phyloP scores from a whole-genome alignment of 306 rosid species.

The Casuarina cunninghamiana region DNA sequence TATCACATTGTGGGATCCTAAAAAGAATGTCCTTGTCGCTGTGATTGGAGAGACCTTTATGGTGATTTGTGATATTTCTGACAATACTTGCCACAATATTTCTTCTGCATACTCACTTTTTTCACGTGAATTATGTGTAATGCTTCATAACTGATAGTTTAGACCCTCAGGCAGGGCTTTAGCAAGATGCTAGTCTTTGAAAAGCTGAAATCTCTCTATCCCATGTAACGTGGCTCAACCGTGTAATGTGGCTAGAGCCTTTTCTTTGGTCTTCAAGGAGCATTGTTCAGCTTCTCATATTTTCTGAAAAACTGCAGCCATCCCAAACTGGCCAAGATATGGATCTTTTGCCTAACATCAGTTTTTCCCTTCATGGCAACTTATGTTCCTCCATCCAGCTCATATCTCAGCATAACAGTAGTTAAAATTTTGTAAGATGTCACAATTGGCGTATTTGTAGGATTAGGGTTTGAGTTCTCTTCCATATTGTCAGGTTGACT shows the following conservation, averaged over 20 bases:
- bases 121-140: neutral
- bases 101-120: conserved; percentile 6
- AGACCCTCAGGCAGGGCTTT: neutral
- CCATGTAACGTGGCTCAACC: too few species aligned
- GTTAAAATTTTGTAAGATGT: neutral
- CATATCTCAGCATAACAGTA: neutral
- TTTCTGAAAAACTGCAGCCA: too few species aligned
- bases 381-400: neutral
- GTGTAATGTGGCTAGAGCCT: neutral
- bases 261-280: neutral
- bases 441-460: neutral
- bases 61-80: conserved; percentile 42
- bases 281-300: too few species aligned
- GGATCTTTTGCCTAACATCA: too few species aligned
- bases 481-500: neutral
- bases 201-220: neutral
- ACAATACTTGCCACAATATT: conserved; percentile 8
- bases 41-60: conserved; percentile 66
- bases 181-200: neutral
- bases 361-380: neutral
- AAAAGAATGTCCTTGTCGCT: conserved; percentile 74
- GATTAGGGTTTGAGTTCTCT: neutral
- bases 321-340: too few species aligned
- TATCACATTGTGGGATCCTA: conserved; percentile 95
- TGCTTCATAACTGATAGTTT: conserved; percentile 13